Evolutionary conservation across 257 asterid genomes (phyloP), one percentile per base, ranked within the genome.

Genomic region (Ballota nigra): DNA sequence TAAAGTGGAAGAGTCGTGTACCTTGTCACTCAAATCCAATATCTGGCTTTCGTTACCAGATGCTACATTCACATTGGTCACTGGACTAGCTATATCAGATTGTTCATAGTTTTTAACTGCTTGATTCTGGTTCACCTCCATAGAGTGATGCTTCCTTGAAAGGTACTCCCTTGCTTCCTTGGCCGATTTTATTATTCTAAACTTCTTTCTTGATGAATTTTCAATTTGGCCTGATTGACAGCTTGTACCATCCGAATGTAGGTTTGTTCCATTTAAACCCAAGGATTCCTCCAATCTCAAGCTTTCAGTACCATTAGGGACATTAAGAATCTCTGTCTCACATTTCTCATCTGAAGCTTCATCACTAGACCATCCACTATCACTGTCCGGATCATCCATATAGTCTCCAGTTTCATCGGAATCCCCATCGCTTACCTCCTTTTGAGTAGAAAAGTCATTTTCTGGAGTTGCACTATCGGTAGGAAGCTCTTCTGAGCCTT

Each of bases 131-230:
- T 70, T 76, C 63, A 62, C 75, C 76, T 80, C 82, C 43, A 16
- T 26, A 45, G 51, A 67, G 12, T 74, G 74, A 64, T 79, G 81
- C 81, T 88, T 88, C 68, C 69, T 80, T 40, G 92, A 84, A 70
- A 89, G 95, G 79, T 88, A 89, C 40, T 86, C 96, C 82, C 88
- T 83, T 31, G 97, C 98, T 89, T 91, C 97, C 78, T 79, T 69
- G 64, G 89, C 93, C 33, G 96, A 89, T 71, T 77, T 81, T 78
- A 94, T 94, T 81, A 91, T 81, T 78, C 81, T 85, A 40, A 86
- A 73, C 75, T 79, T 83, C 52, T 75, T 82, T 56, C 73, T 75
- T 6, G 58, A 66, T 72, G 85, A 72, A 51, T 57, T 64, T 78
- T 68, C 76, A 63, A 7, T 20, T 36, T 70, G 67, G 57, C 62